Conservation (phyloP, 176 grass and related monocot species). For the Carex parvula region DNA sequence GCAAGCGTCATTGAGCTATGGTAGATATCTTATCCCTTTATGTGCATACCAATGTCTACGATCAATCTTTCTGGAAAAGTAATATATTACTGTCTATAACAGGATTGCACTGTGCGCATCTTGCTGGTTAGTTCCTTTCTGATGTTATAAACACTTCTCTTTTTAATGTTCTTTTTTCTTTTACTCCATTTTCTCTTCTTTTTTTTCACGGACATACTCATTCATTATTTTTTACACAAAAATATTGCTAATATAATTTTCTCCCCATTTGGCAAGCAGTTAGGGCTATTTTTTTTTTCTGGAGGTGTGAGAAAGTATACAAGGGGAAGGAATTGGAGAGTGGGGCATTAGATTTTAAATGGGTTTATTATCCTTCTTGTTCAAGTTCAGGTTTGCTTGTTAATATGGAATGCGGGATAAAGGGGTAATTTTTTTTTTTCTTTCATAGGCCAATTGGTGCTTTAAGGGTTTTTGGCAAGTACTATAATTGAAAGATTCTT, state of each 20-base stretch:
- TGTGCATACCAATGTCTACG: background rate
- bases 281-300: background rate
- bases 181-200: background rate
- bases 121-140: conserved; percentile 57
- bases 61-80: conserved; percentile 14
- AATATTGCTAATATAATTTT: background rate
- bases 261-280: background rate
- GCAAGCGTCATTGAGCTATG: conserved; percentile 81
- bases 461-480: background rate
- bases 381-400: background rate
- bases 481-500: background rate
- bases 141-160: conserved; percentile 13
- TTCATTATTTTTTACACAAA: background rate
- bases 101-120: conserved; percentile 87
- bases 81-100: conserved; percentile 30
- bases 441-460: background rate
- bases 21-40: conserved; percentile 40
- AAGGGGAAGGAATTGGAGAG: background rate
- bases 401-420: background rate
- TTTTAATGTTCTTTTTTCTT: conserved; percentile 6
- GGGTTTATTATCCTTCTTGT: background rate
- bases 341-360: background rate
- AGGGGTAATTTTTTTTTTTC: background rate
- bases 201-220: background rate
- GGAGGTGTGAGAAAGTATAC: background rate